These are phyloP conservation scores for Isatis lusitanica DNA, from an alignment of 441 rosid genomes.

Conservation along the genomic window DNA sequence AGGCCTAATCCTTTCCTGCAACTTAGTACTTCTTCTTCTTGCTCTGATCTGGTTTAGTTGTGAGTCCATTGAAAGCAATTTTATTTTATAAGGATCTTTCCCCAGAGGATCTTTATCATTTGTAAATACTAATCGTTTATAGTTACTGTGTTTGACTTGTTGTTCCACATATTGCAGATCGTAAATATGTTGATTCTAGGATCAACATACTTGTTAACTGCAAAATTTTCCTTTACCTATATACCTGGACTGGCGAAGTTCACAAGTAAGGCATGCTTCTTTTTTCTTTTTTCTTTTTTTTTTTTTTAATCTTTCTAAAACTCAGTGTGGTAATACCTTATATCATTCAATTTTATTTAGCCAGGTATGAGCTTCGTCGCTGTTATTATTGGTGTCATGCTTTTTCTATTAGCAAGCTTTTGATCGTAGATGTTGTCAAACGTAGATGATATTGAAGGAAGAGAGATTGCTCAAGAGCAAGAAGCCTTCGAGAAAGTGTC, in stretches of 20 bases:
- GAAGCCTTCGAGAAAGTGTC: slow-evolving; percentile 89
- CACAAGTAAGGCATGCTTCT: slow-evolving; percentile 68
- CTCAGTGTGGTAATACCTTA: background rate
- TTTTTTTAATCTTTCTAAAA: too few species aligned
- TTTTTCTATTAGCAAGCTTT: slow-evolving; percentile 82
- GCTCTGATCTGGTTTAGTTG: background rate
- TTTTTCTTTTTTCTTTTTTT: too few species aligned
- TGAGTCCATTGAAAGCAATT: background rate
- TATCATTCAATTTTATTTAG: slow-evolving; percentile 23
- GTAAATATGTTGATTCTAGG: slow-evolving; percentile 73
- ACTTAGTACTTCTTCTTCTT: slow-evolving; percentile 42
- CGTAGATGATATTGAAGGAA: too few species aligned
- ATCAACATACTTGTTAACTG: slow-evolving; percentile 60
- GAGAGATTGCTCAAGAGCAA: too few species aligned
- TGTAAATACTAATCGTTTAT: background rate
- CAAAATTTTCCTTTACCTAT: slow-evolving; percentile 62
- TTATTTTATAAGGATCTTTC: background rate
- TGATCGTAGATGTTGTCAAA: too few species aligned
- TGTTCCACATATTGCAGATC: slow-evolving; percentile 49
- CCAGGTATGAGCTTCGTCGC: slow-evolving; percentile 76
- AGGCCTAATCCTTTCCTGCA: slow-evolving; percentile 84
- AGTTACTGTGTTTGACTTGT: background rate
- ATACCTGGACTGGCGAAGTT: slow-evolving; percentile 80
- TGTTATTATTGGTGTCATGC: slow-evolving; percentile 65
- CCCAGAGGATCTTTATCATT: background rate